Evolutionary conservation across 179 eudicot species (phyloP), one percentile per base, ranked within the genome.

Genomic region (Beta lomatogona): DNA sequence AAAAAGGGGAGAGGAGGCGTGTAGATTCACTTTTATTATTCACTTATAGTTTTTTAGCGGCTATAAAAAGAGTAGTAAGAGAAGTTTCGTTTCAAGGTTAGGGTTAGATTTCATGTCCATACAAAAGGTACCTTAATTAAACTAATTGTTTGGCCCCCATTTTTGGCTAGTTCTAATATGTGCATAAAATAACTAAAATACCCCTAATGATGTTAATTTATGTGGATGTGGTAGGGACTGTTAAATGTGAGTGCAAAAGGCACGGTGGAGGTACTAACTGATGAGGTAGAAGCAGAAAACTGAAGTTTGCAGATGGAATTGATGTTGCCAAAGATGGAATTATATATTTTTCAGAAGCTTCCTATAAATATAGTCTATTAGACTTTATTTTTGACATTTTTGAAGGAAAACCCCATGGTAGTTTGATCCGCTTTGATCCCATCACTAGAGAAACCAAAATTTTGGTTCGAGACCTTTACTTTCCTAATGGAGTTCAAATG

Each of bases 311-410:
- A 0, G 91, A 94, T 67, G 95, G 90, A 16, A 93, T 93, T n/a
- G 97, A 89, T 46, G 77, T 91, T 22, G 88, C 93, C 7, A 75
- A 83, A 1, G 88, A 94, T 66, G 98, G 98, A 19, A 81, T 82
- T 1, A 84, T 94, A 73, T 94, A 94, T 80, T 94, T 94, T 88
- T 81, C 97, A 0, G 98, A 94, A 69, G 97, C 93, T 45, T 91
- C 98, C 0, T 81, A 76, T 65, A 93, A 90, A 53, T 87, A 93
- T 79, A 21, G 31, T 44, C 9, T 87, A 9, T 9, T 75, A 0
- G 82, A 88, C 0, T 50, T 6, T 28, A 12, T 80, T 9, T 74
- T 66, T 54, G 92, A 89, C 75, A 0, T 82, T n/a, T 48, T 85
- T 0, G 97, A 88, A 77, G 95, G 95, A 9, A 84, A 87, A 18